These are phyloP conservation scores for Funneliformis geosporum DNA, from an alignment of 192 early-diverging fungal genomes.

Conservation along the genomic window DNA sequence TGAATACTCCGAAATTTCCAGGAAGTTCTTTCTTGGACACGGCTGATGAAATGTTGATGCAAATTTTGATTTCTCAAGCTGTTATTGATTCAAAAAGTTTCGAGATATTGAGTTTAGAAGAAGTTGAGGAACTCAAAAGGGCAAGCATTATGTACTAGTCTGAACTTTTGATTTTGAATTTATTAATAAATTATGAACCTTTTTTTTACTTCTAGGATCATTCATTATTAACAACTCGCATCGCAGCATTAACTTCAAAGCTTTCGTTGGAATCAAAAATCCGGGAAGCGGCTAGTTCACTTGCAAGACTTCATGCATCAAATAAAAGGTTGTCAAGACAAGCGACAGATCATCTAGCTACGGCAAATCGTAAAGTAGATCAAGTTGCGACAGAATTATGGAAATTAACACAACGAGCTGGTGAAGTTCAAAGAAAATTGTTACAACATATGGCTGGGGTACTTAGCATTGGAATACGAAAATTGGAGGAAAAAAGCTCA, in stretches of 20 bases:
- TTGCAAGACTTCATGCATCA: conserved; percentile 52
- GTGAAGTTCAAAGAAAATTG: conserved; percentile 48
- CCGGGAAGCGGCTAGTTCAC: conserved; percentile 56
- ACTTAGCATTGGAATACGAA: conserved; percentile 47
- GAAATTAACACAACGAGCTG: conserved; percentile 49
- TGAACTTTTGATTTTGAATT: neutral
- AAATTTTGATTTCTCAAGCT: conserved; percentile 54
- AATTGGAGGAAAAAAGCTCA: conserved; percentile 42
- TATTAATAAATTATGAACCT: neutral
- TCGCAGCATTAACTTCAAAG: conserved; percentile 48
- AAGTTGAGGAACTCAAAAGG: conserved; percentile 57
- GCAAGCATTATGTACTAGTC: conserved; percentile 33
- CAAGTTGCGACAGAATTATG: conserved; percentile 52
- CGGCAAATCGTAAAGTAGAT: conserved; percentile 55
- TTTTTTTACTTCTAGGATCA: conserved; percentile 46
- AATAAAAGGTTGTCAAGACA: conserved; percentile 55
- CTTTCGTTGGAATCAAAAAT: conserved; percentile 61
- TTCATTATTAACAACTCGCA: conserved; percentile 48
- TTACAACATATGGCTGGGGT: conserved; percentile 58
- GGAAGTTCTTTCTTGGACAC: conserved; percentile 25
- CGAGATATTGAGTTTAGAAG: conserved; percentile 51
- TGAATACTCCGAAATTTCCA: neutral
- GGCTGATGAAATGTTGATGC: conserved; percentile 46
- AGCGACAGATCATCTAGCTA: conserved; percentile 52
- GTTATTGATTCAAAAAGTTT: conserved; percentile 58